Evolutionary conservation across 179 eudicot species (phyloP).

Genomic region (Heliamphora pulchella): DNA sequence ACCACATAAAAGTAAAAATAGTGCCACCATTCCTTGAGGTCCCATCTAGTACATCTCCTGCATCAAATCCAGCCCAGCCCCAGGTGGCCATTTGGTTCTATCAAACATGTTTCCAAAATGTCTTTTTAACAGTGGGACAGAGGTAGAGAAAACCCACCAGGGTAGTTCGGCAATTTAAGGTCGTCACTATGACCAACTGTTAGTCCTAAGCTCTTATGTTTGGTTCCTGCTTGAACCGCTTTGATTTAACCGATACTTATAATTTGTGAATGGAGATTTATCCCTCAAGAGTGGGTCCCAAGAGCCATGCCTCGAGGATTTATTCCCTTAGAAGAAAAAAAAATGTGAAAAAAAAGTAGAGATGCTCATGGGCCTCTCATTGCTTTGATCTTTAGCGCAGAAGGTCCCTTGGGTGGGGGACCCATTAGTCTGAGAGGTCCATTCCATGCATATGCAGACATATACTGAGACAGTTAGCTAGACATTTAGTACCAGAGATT

Average conservation of each 20-base stretch:
- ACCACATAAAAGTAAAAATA: background rate
- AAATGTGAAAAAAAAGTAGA: background rate
- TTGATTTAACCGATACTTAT: too few relatives aligned
- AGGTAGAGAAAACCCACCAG: background rate
- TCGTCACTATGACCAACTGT: too few relatives aligned
- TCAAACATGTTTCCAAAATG: conserved; percentile 15
- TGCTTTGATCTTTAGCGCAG: conserved; percentile 9
- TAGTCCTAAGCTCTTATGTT: too few relatives aligned
- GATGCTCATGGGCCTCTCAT: conserved; percentile 19
- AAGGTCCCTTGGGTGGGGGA: background rate
- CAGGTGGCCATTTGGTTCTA: conserved; percentile 16
- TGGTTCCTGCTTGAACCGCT: too few relatives aligned
- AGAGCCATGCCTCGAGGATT: too few relatives aligned
- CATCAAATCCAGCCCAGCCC: conserved; percentile 15
- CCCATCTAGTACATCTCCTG: conserved; percentile 15
- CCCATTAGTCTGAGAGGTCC: conserved; percentile 21
- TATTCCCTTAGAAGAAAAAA: too few relatives aligned
- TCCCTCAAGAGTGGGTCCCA: too few relatives aligned
- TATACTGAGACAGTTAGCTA: conserved; percentile 19
- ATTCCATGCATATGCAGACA: conserved; percentile 26
- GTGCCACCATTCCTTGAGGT: background rate
- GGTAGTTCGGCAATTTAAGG: too few relatives aligned
- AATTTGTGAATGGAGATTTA: too few relatives aligned
- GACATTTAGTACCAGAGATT: conserved; percentile 15
- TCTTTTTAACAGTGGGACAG: conserved; percentile 19